Conservation (phyloP, 179 eudicot genomes). For the Spinacia oleracea region DNA sequence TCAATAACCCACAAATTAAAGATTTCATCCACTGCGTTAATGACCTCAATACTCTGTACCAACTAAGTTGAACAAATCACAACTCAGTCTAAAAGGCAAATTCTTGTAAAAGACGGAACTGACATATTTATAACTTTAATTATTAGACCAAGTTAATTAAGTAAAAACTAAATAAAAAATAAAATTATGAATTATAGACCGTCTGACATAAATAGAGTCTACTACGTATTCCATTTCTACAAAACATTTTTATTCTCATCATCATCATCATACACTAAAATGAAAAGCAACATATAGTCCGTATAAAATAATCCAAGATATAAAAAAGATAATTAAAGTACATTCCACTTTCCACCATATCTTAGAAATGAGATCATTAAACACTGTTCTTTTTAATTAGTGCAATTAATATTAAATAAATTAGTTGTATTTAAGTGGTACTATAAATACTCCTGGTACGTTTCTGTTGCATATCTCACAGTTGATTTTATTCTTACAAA, state of each 20-base stretch:
- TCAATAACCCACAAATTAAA: not conserved
- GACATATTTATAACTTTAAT: too few relatives aligned
- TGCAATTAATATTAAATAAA: not conserved
- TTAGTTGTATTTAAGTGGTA: not conserved
- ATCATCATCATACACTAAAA: not conserved
- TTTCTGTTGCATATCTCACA: not conserved
- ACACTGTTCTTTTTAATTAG: conserved; percentile 15
- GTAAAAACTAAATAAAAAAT: too few relatives aligned
- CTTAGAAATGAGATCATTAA: not conserved
- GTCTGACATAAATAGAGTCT: too few relatives aligned
- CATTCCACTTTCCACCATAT: conserved; percentile 19
- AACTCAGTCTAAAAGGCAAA: too few relatives aligned
- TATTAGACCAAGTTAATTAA: too few relatives aligned
- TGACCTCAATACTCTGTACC: not conserved
- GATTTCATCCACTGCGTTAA: not conserved
- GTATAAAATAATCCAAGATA: not conserved
- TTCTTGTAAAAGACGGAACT: too few relatives aligned
- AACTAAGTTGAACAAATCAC: not conserved
- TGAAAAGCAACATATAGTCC: not conserved
- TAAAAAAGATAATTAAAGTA: not conserved
- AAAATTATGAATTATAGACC: too few relatives aligned
- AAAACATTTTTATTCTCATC: too few relatives aligned
- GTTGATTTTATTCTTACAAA: not conserved
- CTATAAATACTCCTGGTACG: conserved; percentile 21
- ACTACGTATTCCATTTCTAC: too few relatives aligned